These are phyloP conservation scores for Marchantia paleacea DNA, from an alignment of 225 moss, liverwort and hornwort genomes.

Conservation along the genomic window DNA sequence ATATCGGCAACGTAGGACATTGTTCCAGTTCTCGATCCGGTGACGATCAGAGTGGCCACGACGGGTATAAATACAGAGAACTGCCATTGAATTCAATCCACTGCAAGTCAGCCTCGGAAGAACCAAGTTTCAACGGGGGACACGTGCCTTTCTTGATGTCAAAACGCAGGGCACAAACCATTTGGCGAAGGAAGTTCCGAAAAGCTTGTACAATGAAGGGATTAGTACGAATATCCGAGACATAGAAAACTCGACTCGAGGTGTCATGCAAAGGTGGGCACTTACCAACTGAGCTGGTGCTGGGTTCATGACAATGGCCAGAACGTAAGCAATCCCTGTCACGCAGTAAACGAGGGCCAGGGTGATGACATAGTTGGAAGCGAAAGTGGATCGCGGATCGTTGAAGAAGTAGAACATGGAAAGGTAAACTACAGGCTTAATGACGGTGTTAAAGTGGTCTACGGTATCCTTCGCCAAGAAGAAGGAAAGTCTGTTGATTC, in stretches of 20 bases:
- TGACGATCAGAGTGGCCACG: conserved; percentile 68
- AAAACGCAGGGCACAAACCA: not conserved
- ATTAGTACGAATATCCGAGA: not conserved
- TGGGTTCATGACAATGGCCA: conserved; percentile 69
- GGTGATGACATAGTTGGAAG: conserved; percentile 62
- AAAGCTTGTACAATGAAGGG: not conserved
- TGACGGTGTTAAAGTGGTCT: conserved; percentile 74
- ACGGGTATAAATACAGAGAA: conserved; percentile 85
- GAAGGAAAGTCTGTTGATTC: conserved; percentile 73
- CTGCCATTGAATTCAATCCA: conserved; percentile 42
- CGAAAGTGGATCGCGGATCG: conserved; percentile 74
- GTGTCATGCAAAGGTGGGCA: not conserved
- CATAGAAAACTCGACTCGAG: not conserved
- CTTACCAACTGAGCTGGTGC: conserved; percentile 84
- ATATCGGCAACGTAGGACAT: conserved; percentile 42
- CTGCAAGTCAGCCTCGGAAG: not conserved
- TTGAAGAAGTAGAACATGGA: conserved; percentile 96
- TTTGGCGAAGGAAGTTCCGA: not conserved
- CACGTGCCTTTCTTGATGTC: not conserved
- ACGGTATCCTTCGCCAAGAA: conserved; percentile 85
- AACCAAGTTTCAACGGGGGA: not conserved
- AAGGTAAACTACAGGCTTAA: conserved; percentile 85
- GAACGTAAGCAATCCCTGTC: conserved; percentile 74
- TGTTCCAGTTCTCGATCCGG: conserved; percentile 44
- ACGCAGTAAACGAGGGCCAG: conserved; percentile 75